Evolutionary conservation across 495 filamentous ascomycete genomes (phyloP).

Genomic region (Parachaetomium inaequale): DNA sequence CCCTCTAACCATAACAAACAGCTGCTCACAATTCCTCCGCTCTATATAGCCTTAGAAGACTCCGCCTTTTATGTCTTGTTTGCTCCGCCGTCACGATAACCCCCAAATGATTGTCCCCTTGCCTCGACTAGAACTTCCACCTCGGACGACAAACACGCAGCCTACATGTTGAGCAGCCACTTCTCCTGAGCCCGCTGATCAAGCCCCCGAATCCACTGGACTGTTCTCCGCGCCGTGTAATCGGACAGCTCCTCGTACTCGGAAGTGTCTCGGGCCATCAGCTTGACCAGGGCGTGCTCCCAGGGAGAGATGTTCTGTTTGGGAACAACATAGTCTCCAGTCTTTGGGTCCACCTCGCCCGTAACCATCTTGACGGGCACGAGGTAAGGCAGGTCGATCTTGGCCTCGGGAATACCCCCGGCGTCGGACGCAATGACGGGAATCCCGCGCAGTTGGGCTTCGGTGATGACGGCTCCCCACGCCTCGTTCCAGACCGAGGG

Average conservation of each 20-base stretch:
- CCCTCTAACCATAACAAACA: too few species aligned
- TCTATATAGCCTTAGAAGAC: too few species aligned
- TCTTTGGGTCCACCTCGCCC: constrained; percentile 15
- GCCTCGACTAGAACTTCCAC: not conserved
- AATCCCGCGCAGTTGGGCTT: constrained; percentile 32
- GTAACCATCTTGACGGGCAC: constrained; percentile 26
- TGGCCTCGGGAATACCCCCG: constrained; percentile 29
- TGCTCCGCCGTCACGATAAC: too few species aligned
- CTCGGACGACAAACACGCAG: not conserved
- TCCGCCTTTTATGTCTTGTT: too few species aligned
- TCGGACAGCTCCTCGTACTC: constrained; percentile 17
- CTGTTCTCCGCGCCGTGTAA: constrained; percentile 12
- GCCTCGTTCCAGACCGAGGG: constrained; percentile 33
- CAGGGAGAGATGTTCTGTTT: constrained; percentile 25
- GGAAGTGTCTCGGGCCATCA: constrained; percentile 17
- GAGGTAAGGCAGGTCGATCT: constrained; percentile 25
- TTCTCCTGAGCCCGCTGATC: constrained; percentile 25
- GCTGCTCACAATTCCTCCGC: too few species aligned
- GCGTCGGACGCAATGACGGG: constrained; percentile 32
- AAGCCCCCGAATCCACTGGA: constrained; percentile 21
- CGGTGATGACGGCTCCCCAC: constrained; percentile 30
- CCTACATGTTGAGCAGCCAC: constrained; percentile 20
- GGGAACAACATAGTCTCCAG: constrained; percentile 26
- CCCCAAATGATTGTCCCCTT: too few species aligned
- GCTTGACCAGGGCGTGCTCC: constrained; percentile 13